A percentile compares a stretch with the other conserved stretches of the same genome.
These are phyloP conservation scores for Magnaporthiopsis rhizophila DNA, from an alignment of 2,329 filamentous ascomycete genomes.

Conservation along the genomic window DNA sequence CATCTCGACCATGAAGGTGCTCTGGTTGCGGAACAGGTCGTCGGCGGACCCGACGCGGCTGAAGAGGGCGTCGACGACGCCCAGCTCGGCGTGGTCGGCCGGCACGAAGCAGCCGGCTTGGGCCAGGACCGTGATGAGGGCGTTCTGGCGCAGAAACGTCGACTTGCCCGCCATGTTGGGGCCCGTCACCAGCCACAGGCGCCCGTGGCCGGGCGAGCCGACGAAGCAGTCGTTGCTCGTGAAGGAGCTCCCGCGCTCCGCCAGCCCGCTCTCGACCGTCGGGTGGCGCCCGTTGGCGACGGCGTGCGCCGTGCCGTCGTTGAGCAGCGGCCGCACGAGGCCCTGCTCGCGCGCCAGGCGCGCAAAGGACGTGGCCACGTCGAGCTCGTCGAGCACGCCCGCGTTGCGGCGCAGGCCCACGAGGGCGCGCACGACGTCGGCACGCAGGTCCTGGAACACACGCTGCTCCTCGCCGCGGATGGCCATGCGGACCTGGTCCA, in stretches of 20 bases:
- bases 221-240: slow-evolving; percentile 60
- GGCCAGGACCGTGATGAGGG: slow-evolving; percentile 85
- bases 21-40: slow-evolving; percentile 89
- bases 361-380: slow-evolving; percentile 82
- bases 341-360: slow-evolving; percentile 65
- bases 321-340: slow-evolving; percentile 67
- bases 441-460: slow-evolving; percentile 68
- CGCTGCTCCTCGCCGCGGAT: slow-evolving; percentile 79
- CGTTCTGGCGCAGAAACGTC: slow-evolving; percentile 92
- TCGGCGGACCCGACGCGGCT: slow-evolving; percentile 90
- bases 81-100: slow-evolving; percentile 75
- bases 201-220: slow-evolving; percentile 51
- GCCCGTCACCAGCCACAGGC: slow-evolving; percentile 62
- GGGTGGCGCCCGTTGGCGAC: slow-evolving; percentile 85
- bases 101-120: slow-evolving; percentile 92
- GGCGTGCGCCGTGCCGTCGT: slow-evolving; percentile 56
- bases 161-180: slow-evolving; percentile 99
- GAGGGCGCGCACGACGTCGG: slow-evolving; percentile 70
- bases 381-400: slow-evolving; percentile 84
- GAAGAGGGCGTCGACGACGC: slow-evolving; percentile 93
- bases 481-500: slow-evolving; percentile 69
- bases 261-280: slow-evolving; percentile 78
- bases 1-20: slow-evolving; percentile 99
- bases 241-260: slow-evolving; percentile 58
- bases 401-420: slow-evolving; percentile 85